phyloP scores from a whole-genome alignment of 768 basidiomycete species.

The Trametes gibbosa region DNA sequence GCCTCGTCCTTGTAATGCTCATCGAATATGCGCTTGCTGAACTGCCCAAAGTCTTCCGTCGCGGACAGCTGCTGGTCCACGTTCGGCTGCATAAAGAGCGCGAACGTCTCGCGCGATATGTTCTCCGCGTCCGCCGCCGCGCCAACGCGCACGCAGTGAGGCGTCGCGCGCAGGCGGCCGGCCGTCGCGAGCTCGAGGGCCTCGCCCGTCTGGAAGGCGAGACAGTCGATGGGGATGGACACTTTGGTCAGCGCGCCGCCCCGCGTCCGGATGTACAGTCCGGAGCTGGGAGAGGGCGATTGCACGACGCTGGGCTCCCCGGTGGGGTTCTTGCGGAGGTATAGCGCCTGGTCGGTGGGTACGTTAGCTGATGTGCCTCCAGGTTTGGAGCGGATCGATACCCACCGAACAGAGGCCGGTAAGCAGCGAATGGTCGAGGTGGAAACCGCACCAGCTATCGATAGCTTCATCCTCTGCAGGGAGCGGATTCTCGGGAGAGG shows the following conservation, averaged over 20 bases:
- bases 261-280: conserved; percentile 88
- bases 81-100: conserved; percentile 88
- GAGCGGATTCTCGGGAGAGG: conserved; percentile 38
- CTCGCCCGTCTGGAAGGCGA: conserved; percentile 98
- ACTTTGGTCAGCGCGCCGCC: conserved; percentile 79
- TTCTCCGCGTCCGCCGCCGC: conserved; percentile 40
- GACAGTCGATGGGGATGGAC: conserved; percentile 76
- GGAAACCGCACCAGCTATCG: conserved; percentile 94
- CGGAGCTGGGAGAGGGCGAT: conserved; percentile 73
- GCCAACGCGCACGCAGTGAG: conserved; percentile 88
- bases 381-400: background rate
- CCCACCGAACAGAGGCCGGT: conserved; percentile 90
- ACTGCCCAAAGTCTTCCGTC: conserved; percentile 81
- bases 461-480: conserved; percentile 58
- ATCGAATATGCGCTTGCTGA: conserved; percentile 78
- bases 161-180: conserved; percentile 81
- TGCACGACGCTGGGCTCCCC: conserved; percentile 48
- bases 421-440: conserved; percentile 86
- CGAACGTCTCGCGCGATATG: conserved; percentile 85
- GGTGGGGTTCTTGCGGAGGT: conserved; percentile 50
- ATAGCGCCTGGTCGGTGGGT: conserved; percentile 67
- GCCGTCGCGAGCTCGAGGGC: conserved; percentile 88
- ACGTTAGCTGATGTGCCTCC: background rate
- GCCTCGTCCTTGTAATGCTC: conserved; percentile 54
- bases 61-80: conserved; percentile 69